Base-by-base conservation (phyloP, 305 asterid genomes). In the Fraxinus latifolia region DNA sequence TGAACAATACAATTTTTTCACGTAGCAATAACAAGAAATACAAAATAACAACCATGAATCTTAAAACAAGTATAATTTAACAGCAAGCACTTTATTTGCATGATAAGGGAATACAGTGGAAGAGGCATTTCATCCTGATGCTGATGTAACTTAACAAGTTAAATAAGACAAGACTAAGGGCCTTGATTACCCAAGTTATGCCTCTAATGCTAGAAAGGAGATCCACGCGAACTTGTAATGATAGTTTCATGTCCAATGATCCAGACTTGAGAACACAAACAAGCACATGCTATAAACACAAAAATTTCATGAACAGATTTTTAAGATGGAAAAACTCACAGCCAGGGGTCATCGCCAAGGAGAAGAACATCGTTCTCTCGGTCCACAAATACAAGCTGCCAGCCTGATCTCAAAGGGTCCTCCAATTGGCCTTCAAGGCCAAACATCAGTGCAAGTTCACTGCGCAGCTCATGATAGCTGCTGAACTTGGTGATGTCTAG, bases 331-430 rank as follows among this genome's bases (percentile, higher is more conserved):
- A 60, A 58, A 71, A 84, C 97, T 89, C 81, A 93, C 96, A 80
- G 95, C 97, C 97, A 93, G 11, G 95, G 97, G 86, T 92, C 97
- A 33, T 92, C 97, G 1, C 97, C 97, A 9, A 93, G 97, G 80
- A 95, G 98, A 88, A 95, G 99, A 76, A 95, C 90, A 73, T 95
- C 99, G 34, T 94, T 91, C 85, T 94, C 99, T 79, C 99, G 90
- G 95, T 95, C 98, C 65, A 94, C 97, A 82, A 95, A 91, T 88
- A 95, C 98, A 95, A 95, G 99, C 99, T 95, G 99, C 99, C 98
- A 95, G 98, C 98, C 98, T 95, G 99, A 95, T 95, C 99, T 95
- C 91, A 92, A 84, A 62, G 94, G 93, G 87, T 92, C 97, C 83
- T 92, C 97, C 85, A 91, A 81, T 84, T 89, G 90, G 88, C 97